A percentile compares a stretch with the other conserved stretches of the same genome.
Evolutionary conservation across 179 eudicot genomes (phyloP).

Genomic region (Pouteria campechiana): DNA sequence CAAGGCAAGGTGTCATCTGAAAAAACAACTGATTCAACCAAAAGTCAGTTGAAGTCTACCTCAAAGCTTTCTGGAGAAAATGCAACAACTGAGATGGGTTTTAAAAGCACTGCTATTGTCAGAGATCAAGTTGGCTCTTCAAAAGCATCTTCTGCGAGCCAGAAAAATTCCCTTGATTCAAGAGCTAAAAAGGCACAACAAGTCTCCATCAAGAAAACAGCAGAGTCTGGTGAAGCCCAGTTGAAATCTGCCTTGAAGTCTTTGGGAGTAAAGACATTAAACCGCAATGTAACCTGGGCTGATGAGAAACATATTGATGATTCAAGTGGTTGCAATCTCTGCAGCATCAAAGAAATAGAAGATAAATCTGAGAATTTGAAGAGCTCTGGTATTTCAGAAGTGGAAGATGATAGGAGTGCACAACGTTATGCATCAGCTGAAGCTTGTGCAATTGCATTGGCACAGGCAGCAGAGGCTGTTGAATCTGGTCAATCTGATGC

Average conservation of each 20-base stretch:
- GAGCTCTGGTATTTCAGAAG: slow-evolving; percentile 7
- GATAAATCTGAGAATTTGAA: slow-evolving; percentile 12
- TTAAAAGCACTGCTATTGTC: slow-evolving; percentile 6
- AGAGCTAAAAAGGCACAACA: slow-evolving; percentile 14
- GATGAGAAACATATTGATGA: slow-evolving; percentile 43
- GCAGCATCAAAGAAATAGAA: slow-evolving; percentile 27
- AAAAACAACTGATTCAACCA: slow-evolving; percentile 8
- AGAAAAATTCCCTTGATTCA: slow-evolving; percentile 8
- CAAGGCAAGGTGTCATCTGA: slow-evolving; percentile 16
- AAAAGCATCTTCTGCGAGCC: slow-evolving; percentile 4
- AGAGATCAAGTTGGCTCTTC: slow-evolving; percentile 4
- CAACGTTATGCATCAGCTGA: slow-evolving; percentile 66
- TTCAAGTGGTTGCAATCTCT: slow-evolving; percentile 24
- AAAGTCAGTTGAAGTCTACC: slow-evolving; percentile 6
- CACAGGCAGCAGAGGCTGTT: slow-evolving; percentile 77
- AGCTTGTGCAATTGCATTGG: slow-evolving; percentile 74
- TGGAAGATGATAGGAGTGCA: slow-evolving; percentile 18
- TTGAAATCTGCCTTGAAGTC: slow-evolving; percentile 54
- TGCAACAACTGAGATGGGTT: no score
- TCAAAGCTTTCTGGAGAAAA: slow-evolving; percentile 5
- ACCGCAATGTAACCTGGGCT: slow-evolving; percentile 75
- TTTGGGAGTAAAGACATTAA: slow-evolving; percentile 30
- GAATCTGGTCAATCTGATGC: slow-evolving; percentile 51
- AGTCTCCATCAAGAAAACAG: slow-evolving; percentile 9
- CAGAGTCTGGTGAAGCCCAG: slow-evolving; percentile 13